Conservation (phyloP, 805 yeast genomes). For the Cyberlindnera americana region DNA sequence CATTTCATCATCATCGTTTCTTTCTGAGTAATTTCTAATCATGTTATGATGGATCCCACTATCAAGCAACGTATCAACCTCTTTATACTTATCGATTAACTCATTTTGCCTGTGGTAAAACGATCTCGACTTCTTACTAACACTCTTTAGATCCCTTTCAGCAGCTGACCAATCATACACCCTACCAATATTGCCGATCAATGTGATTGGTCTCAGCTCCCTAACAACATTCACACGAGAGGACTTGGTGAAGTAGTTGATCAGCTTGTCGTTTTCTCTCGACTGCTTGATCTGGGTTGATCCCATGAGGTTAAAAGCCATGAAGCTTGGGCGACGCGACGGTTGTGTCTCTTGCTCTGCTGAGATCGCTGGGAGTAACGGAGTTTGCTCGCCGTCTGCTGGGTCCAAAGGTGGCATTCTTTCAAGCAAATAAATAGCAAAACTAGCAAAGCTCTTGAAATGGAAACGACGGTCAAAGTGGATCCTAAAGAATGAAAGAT, state of each 20-base stretch:
- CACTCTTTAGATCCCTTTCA: slow-evolving; percentile 25
- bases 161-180: slow-evolving; percentile 39
- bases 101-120: slow-evolving; percentile 61
- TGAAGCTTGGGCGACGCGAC: slow-evolving; percentile 13
- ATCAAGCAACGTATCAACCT: slow-evolving; percentile 63
- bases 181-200: slow-evolving; percentile 42
- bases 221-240: slow-evolving; percentile 22
- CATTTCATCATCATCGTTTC: slow-evolving; percentile 21
- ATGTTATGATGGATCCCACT: slow-evolving; percentile 65
- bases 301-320: slow-evolving; percentile 20
- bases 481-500: too few species aligned
- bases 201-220: slow-evolving; percentile 42
- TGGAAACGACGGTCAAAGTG: too few species aligned
- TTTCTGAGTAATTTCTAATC: slow-evolving; percentile 49
- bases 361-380: too few species aligned
- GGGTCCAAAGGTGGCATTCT: neutral
- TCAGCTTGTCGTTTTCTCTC: slow-evolving; percentile 21
- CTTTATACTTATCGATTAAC: slow-evolving; percentile 50
- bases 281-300: slow-evolving; percentile 17
- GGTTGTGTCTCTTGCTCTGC: too few species aligned
- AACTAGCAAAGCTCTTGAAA: too few species aligned
- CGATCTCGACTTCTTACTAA: slow-evolving; percentile 30
- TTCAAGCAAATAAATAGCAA: too few species aligned
- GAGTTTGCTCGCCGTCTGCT: slow-evolving; percentile 2
- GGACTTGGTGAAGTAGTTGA: slow-evolving; percentile 19